Percentiles rank a stretch among this genome's conserved stretches.
These are phyloP conservation scores for Isochrysis galbana DNA, from an alignment of 78 protist species.

Conservation along the genomic window DNA sequence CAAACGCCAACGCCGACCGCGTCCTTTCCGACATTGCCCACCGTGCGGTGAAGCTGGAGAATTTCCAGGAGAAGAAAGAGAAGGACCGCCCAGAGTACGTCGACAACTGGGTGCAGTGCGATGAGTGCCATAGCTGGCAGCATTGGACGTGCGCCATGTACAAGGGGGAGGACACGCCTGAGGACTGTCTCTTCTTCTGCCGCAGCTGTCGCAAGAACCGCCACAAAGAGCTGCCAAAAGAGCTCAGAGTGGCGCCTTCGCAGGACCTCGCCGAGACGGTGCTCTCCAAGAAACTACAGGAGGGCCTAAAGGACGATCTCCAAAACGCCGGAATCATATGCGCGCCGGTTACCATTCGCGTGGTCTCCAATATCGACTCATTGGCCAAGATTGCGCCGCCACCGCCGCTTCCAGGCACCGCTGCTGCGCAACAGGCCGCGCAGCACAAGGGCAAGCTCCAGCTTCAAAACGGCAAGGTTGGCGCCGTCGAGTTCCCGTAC, in stretches of 20 bases:
- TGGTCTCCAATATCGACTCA: neutral
- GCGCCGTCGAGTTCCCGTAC: constrained; percentile 12
- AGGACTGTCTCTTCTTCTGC: constrained; percentile 16
- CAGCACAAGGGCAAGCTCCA: neutral
- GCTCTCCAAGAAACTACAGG: neutral
- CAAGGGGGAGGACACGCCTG: constrained; percentile 38
- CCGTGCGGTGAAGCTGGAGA: neutral
- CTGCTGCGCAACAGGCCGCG: neutral
- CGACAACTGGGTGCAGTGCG: constrained; percentile 36
- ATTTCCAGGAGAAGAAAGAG: constrained; percentile 4
- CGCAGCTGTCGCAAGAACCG: neutral
- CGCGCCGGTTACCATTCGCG: constrained; percentile 17
- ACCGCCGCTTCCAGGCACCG: neutral
- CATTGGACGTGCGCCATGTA: constrained; percentile 15
- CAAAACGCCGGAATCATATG: neutral
- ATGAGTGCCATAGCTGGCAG: neutral
- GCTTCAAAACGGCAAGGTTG: neutral
- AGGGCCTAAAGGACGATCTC: neutral
- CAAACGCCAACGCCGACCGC: neutral
- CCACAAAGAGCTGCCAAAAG: neutral
- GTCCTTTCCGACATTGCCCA: neutral
- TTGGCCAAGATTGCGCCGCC: neutral
- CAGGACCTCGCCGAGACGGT: neutral
- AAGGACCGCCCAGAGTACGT: constrained; percentile 24
- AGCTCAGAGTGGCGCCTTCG: neutral